phyloP scores from a whole-genome alignment of 495 filamentous ascomycete species.

The Penicillium subrubescens region DNA sequence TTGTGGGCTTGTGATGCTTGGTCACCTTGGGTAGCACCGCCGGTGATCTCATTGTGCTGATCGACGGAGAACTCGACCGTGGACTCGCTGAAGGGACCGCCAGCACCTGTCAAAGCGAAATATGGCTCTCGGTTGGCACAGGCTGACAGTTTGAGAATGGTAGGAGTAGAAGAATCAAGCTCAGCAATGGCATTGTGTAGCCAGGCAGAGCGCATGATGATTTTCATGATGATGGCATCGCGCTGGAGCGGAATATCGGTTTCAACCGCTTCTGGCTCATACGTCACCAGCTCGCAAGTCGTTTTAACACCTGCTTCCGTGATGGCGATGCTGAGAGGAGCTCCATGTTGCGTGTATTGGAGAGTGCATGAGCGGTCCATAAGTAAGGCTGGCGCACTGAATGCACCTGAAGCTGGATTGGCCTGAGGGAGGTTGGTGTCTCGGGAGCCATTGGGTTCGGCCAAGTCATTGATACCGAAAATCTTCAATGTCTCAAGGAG shows the following conservation, averaged over 20 bases:
- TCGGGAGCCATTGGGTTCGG: conserved; percentile 49
- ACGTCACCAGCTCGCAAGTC: conserved; percentile 90
- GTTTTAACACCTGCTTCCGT: conserved; percentile 86
- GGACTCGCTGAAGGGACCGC: conserved; percentile 76
- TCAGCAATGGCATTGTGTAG: conserved; percentile 84
- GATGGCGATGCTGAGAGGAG: conserved; percentile 76
- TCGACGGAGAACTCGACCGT: conserved; percentile 82
- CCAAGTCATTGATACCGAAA: conserved; percentile 77
- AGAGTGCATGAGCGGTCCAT: conserved; percentile 81
- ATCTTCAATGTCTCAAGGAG: conserved; percentile 95
- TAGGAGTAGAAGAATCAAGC: conserved; percentile 71
- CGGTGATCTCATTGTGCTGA: conserved; percentile 42
- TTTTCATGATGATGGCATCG: conserved; percentile 80
- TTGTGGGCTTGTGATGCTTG: conserved; percentile 27
- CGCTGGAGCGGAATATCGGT: conserved; percentile 82
- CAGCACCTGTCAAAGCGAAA: conserved; percentile 68
- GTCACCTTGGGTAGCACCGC: conserved; percentile 11
- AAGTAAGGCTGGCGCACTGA: conserved; percentile 73
- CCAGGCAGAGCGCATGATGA: conserved; percentile 87
- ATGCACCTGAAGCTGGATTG: conserved; percentile 59
- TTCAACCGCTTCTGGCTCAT: conserved; percentile 64
- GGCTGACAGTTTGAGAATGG: conserved; percentile 63
- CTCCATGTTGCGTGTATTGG: conserved; percentile 69
- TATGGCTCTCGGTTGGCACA: conserved; percentile 63
- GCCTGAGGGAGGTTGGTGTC: conserved; percentile 52